Evolutionary conservation across 2,329 filamentous ascomycete genomes (phyloP).

Genomic region (Ophiostoma novo-ulmi): DNA sequence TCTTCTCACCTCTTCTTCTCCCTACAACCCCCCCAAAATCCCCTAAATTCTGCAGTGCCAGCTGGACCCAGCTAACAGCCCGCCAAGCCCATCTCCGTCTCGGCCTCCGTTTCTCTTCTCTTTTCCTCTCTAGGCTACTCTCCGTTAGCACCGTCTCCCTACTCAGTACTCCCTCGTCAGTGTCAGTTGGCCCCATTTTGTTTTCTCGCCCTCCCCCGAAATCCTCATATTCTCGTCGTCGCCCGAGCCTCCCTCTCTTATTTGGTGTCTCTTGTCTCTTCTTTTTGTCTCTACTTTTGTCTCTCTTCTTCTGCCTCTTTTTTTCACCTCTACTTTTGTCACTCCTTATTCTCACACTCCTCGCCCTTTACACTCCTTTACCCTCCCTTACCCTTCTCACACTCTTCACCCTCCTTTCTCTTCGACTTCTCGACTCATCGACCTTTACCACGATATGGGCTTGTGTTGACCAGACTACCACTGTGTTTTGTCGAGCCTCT

Average conservation of each 20-base stretch:
- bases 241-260: slow-evolving; percentile 20
- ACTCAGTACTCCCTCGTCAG: background rate
- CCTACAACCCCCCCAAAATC: background rate
- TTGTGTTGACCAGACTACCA: background rate
- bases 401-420: background rate
- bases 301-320: background rate
- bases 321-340: no score
- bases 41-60: background rate
- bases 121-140: background rate
- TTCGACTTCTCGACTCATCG: background rate
- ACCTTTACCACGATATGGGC: background rate
- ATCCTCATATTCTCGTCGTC: slow-evolving; percentile 7
- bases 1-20: background rate
- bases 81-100: background rate
- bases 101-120: slow-evolving; percentile 12
- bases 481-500: background rate
- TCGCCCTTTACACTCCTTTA: background rate
- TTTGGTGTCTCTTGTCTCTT: slow-evolving; percentile 1
- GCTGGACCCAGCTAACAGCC: no score
- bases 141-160: background rate
- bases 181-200: background rate
- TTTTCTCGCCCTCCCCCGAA: slow-evolving; percentile 12
- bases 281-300: background rate
- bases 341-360: background rate
- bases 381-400: background rate